Evolutionary conservation across 2,329 filamentous ascomycete species (phyloP).

Genomic region (Trichophyton schoenleinii): DNA sequence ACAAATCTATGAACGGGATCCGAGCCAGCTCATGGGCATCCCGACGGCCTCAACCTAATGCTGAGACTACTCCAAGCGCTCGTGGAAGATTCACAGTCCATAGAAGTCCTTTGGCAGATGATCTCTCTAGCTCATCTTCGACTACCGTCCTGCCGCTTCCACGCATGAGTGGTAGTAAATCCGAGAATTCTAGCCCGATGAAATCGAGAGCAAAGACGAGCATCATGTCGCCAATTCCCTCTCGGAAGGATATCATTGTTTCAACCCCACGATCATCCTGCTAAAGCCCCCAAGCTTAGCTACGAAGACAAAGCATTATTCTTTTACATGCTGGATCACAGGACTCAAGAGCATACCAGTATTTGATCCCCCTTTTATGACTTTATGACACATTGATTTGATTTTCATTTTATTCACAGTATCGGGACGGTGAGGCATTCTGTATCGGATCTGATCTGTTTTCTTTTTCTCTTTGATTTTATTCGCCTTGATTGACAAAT

Average conservation of each 20-base stretch:
- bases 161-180: conserved; percentile 20
- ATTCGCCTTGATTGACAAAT: neutral
- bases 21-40: conserved; percentile 29
- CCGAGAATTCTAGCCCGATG: conserved; percentile 30
- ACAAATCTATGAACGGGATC: conserved; percentile 25
- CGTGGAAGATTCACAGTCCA: conserved; percentile 20
- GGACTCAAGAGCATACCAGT: neutral
- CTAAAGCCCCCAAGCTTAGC: conserved; percentile 8
- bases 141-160: conserved; percentile 25
- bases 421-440: neutral
- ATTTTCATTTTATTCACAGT: neutral
- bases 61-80: conserved; percentile 29
- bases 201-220: conserved; percentile 26
- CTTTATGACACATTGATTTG: neutral
- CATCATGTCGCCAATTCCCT: conserved; percentile 27
- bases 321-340: neutral
- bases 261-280: conserved; percentile 25
- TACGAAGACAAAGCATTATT: neutral
- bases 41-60: conserved; percentile 24
- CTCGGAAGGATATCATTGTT: conserved; percentile 27
- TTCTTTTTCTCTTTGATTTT: conserved; percentile 1
- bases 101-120: conserved; percentile 21
- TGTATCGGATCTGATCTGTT: neutral
- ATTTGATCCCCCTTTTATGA: neutral
- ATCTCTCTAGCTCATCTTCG: conserved; percentile 25